Base-by-base conservation (phyloP, 495 filamentous ascomycete species). In the Lichenothelia convexa region DNA sequence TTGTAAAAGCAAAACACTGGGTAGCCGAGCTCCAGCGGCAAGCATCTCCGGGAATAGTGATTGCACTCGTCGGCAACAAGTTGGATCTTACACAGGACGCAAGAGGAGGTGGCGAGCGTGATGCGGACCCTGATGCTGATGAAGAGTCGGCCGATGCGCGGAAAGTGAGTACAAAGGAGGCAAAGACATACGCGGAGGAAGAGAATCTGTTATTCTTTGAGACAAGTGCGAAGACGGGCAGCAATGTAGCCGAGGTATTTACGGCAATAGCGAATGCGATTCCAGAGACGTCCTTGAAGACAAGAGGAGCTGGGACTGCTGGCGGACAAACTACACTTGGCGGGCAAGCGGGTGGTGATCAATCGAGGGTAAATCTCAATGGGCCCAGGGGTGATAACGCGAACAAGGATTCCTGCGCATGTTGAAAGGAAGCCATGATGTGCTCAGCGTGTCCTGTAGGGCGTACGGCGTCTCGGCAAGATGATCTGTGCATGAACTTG, bases 221-320 rank as follows among this genome's bases (percentile, higher is more conserved):
- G 66, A 97, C 89, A 16, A 92, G 82, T 46, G 89, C 89, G 30
- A 97, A 97, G 71, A 86, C 85, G 2, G 91, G 89, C 8, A 63
- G 73, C 44, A 93, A 93, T 56, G 89, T 97, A 21, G 71, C 77
- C 43, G 86, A 89, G 45, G 89, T 97, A 17, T 97, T 97, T 56
- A 93, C 87, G 31, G 86, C 87, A n/a, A 94, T 95, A 53, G 87
- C 87, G 38, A 92, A 93, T 50, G 82, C 85, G 18, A 95, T 95
- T 41, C 87, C 89, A 1, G 89, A 95, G 60, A 89, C 83, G 42
- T 89, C 79, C 43, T 63, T 95, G 58, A 95, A 94, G 70, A n/a
- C n/a, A n/a, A n/a, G n/a, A n/a, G 83, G 77, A 23, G 68, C 76
- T 24, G 65, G 75, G 19, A 68, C 65, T 23, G 67, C 67, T 17